Percentiles rank a stretch among this genome's conserved stretches.
These are phyloP conservation scores for Entonaema liquescens DNA, from an alignment of 495 filamentous ascomycete genomes.

Conservation along the genomic window DNA sequence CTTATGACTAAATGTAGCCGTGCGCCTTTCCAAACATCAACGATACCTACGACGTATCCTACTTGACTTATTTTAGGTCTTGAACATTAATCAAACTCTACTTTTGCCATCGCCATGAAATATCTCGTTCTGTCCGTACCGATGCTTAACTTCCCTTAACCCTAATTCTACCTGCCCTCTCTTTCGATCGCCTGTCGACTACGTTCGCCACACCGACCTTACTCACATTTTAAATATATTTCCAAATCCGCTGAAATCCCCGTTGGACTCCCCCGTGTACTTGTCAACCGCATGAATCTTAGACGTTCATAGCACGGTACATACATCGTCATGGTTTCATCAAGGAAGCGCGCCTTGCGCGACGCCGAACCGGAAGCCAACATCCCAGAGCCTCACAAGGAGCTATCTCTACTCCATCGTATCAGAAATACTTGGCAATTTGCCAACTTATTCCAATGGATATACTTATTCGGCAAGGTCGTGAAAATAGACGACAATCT, in stretches of 20 bases:
- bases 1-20: constrained; percentile 10
- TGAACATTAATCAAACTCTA: constrained; percentile 8
- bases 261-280: constrained; percentile 4
- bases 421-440: constrained; percentile 95
- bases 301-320: background rate
- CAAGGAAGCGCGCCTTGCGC: constrained; percentile 75
- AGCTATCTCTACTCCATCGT: constrained; percentile 66
- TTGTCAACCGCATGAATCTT: background rate
- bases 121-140: constrained; percentile 27
- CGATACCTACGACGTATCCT: background rate
- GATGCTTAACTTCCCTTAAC: constrained; percentile 33
- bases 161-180: constrained; percentile 25
- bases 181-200: background rate
- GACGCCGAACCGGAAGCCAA: constrained; percentile 66
- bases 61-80: constrained; percentile 20
- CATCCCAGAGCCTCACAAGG: constrained; percentile 54
- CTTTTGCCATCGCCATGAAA: constrained; percentile 32
- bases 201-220: constrained; percentile 6
- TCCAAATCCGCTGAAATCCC: background rate
- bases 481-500: constrained; percentile 89
- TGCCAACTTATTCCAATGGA: constrained; percentile 92
- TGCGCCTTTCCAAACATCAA: constrained; percentile 15
- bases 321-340: constrained; percentile 57
- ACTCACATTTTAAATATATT: background rate
- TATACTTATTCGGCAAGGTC: constrained; percentile 84